A percentile compares a stretch with the other conserved stretches of the same genome.
phyloP scores from a whole-genome alignment of 1,139 yeast species.

The Kodamaea alishanica region DNA sequence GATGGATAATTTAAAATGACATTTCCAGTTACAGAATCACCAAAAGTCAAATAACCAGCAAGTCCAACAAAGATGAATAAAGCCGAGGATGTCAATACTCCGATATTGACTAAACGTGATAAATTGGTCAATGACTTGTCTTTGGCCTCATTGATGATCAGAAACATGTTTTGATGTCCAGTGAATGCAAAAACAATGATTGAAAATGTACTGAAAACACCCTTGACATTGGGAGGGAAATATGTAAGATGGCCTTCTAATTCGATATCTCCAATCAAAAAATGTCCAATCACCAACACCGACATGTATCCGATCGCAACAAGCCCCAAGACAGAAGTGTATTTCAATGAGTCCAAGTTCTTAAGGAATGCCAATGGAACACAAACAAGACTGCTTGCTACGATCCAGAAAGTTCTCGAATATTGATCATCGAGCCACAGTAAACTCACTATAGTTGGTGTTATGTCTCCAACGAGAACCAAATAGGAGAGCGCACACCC shows the following conservation, averaged over 20 bases:
- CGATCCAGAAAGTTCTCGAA: slow-evolving; percentile 36
- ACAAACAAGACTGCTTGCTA: slow-evolving; percentile 31
- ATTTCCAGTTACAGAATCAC: slow-evolving; percentile 59
- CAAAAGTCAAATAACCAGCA: slow-evolving; percentile 45
- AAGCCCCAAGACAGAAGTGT: slow-evolving; percentile 41
- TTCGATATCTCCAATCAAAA: slow-evolving; percentile 41
- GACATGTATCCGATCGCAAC: slow-evolving; percentile 40
- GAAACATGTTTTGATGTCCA: slow-evolving; percentile 51
- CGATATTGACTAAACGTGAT: slow-evolving; percentile 48
- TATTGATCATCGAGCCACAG: slow-evolving; percentile 17
- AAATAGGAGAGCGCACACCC: slow-evolving; percentile 47
- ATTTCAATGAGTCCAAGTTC: slow-evolving; percentile 44
- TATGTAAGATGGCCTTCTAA: slow-evolving; percentile 52
- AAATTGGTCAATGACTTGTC: slow-evolving; percentile 53
- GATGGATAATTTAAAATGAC: slow-evolving; percentile 65
- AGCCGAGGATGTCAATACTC: slow-evolving; percentile 42
- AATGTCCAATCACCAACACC: slow-evolving; percentile 35
- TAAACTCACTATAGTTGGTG: slow-evolving; percentile 36
- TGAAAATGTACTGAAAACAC: slow-evolving; percentile 59
- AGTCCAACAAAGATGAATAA: slow-evolving; percentile 41
- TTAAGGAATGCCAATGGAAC: slow-evolving; percentile 43
- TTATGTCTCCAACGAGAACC: slow-evolving; percentile 45
- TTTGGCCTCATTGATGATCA: slow-evolving; percentile 48
- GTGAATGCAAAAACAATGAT: slow-evolving; percentile 49
- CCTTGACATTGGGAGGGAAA: slow-evolving; percentile 56